Evolutionary conservation across 108 stramenopile species (phyloP), one percentile per base, ranked within the genome.

Genomic region (Heterococcus sp.): DNA sequence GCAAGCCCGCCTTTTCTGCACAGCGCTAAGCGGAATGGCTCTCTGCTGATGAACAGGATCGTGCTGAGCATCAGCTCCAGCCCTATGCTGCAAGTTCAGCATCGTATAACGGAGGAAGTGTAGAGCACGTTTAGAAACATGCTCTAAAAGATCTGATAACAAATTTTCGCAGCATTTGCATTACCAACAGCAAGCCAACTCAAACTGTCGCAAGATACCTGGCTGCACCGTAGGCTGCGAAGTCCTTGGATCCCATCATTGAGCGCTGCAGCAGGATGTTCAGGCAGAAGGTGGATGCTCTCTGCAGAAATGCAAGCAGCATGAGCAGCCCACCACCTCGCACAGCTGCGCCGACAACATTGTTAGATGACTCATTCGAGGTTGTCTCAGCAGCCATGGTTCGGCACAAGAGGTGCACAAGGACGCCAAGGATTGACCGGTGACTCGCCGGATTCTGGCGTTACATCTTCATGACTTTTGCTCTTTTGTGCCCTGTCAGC

Each of bases 61-160:
- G 85, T 86, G 5, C 82, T 84, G 5, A 86, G 84, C 34, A 82
- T 76, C 3, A 87, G 75, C 32, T 87, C 87, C 2, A 87, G 79
- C 72, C 75, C 83, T 36, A 87, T 73, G n/a, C 63, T 63, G 39
- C 84, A 78, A 8, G 83, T 84, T 34, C 76, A 78, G 72, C 72
- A 79, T 58, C 30, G 46, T 70, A 72, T 71, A 32, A 79, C 65
- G 3, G 70, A 70, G 38, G 71, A 79, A 37, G 76, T 37, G 2
- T 35, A 26, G 34, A 30, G 1, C n/a, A 2, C 32, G 29, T 34
- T 70, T 8, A 30, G 28, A 8, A 33, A 32, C 1, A 30, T 30
- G 35, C 37, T 28, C 58, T 32, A 65, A 2, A 14, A 21, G 74
- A 32, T 26, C 37, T 37, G 69, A 0, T 35, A 30, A 1, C 5